Evolutionary conservation across 176 grass and related monocot genomes (phyloP).

Genomic region (Oryza punctata): DNA sequence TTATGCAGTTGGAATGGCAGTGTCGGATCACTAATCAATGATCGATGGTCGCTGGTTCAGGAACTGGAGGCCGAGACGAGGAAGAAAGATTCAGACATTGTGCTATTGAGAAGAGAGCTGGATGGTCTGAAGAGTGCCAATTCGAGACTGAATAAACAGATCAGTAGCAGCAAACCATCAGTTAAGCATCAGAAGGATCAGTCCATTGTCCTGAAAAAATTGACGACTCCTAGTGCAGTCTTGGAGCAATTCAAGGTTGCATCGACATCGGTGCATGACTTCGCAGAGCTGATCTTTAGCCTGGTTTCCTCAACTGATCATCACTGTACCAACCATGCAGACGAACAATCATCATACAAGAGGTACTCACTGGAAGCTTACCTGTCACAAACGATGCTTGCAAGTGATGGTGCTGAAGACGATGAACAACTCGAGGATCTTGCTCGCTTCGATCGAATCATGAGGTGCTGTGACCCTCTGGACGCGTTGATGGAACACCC

Average conservation of each 20-base stretch:
- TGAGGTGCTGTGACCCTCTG: neutral
- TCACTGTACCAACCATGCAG: neutral
- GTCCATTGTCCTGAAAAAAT: neutral
- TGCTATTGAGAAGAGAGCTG: neutral
- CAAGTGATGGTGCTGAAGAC: neutral
- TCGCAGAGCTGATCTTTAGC: neutral
- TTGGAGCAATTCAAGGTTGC: neutral
- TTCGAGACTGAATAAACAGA: neutral
- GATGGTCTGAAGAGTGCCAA: neutral
- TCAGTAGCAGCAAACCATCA: neutral
- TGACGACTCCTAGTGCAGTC: neutral
- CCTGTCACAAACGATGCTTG: constrained; percentile 20
- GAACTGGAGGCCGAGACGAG: neutral
- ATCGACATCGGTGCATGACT: neutral
- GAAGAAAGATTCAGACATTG: neutral
- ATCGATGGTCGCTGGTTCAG: constrained; percentile 17
- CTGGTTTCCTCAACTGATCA: neutral
- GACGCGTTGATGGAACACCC: constrained; percentile 21
- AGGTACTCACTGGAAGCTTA: neutral
- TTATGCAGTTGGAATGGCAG: neutral
- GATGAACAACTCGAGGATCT: neutral
- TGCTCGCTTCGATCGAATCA: neutral
- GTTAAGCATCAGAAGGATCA: neutral
- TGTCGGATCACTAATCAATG: neutral
- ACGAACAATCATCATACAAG: neutral